Evolutionary conservation across 495 filamentous ascomycete species (phyloP).

Genomic region (Echria macrotheca): DNA sequence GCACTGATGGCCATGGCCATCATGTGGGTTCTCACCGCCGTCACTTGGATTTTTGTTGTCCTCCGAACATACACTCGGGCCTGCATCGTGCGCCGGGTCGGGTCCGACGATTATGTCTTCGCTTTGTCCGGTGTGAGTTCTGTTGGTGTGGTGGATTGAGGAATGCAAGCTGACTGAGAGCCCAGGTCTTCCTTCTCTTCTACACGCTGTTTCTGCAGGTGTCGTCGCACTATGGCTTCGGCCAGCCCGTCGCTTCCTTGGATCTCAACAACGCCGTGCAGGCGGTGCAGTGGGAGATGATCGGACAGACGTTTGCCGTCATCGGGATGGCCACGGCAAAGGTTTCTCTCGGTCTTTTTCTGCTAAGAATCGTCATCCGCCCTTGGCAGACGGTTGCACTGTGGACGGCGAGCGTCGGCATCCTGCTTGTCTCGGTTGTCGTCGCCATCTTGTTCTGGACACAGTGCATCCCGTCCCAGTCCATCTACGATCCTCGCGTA

Average conservation of each 20-base stretch:
- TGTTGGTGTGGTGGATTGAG: no score
- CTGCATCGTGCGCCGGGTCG: constrained; percentile 21
- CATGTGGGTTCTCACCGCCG: constrained; percentile 26
- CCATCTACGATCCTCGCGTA: constrained; percentile 14
- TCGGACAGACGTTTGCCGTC: constrained; percentile 38
- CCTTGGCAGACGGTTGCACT: constrained; percentile 29
- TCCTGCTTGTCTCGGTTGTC: neutral
- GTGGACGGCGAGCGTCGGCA: constrained; percentile 15
- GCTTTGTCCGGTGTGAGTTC: constrained; percentile 14
- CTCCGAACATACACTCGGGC: constrained; percentile 31
- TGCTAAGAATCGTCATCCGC: constrained; percentile 33
- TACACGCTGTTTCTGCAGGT: constrained; percentile 11
- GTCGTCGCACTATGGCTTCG: constrained; percentile 27
- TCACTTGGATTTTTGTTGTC: constrained; percentile 21
- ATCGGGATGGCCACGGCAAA: constrained; percentile 37
- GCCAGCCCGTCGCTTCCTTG: constrained; percentile 27
- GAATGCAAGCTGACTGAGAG: no score
- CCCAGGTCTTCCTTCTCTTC: constrained; percentile 9
- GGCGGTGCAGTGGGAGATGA: constrained; percentile 32
- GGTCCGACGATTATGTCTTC: constrained; percentile 31
- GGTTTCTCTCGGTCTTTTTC: constrained; percentile 35
- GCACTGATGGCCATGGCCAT: constrained; percentile 13
- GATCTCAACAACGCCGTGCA: constrained; percentile 20
- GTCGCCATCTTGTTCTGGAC: constrained; percentile 8
- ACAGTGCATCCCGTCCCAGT: constrained; percentile 11